phyloP scores from a whole-genome alignment of 2,329 filamentous ascomycete genomes.

The Penicillium aurantiogriseum region DNA sequence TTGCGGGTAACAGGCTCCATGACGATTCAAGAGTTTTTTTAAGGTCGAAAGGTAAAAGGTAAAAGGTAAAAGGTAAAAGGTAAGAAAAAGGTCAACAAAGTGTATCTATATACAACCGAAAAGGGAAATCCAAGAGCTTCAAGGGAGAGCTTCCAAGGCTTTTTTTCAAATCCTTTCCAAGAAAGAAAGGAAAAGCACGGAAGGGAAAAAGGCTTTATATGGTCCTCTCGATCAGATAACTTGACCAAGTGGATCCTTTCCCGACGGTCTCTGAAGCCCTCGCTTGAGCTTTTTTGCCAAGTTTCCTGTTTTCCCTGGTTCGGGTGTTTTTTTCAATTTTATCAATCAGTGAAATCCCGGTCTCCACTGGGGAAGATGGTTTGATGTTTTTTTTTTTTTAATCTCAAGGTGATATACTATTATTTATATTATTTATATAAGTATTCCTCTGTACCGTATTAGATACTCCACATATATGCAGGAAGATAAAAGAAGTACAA shows the following conservation, averaged over 20 bases:
- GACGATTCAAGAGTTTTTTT: neutral
- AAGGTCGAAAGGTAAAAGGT: neutral
- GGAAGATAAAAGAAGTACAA: neutral
- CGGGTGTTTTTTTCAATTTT: constrained; percentile 11
- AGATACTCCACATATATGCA: neutral
- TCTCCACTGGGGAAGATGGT: constrained; percentile 10
- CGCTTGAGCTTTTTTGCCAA: constrained; percentile 10
- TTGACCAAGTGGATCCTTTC: constrained; percentile 18
- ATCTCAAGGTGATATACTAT: neutral
- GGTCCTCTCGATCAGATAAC: constrained; percentile 23
- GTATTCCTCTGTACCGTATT: neutral
- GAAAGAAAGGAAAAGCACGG: constrained; percentile 1
- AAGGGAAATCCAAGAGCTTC: neutral
- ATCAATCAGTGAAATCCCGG: constrained; percentile 24
- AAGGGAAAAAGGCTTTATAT: constrained; percentile 7
- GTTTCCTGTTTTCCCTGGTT: constrained; percentile 8
- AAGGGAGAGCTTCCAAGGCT: constrained; percentile 6
- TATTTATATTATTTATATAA: neutral
- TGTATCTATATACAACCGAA: neutral
- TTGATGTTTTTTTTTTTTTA: neutral
- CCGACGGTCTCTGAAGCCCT: constrained; percentile 4
- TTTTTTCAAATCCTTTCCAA: constrained; percentile 5
- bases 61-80: neutral
- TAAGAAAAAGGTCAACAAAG: too few relatives aligned
- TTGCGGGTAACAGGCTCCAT: constrained; percentile 25